Conservation (phyloP, 2,329 filamentous ascomycete species). For the Fusarium sp. region DNA sequence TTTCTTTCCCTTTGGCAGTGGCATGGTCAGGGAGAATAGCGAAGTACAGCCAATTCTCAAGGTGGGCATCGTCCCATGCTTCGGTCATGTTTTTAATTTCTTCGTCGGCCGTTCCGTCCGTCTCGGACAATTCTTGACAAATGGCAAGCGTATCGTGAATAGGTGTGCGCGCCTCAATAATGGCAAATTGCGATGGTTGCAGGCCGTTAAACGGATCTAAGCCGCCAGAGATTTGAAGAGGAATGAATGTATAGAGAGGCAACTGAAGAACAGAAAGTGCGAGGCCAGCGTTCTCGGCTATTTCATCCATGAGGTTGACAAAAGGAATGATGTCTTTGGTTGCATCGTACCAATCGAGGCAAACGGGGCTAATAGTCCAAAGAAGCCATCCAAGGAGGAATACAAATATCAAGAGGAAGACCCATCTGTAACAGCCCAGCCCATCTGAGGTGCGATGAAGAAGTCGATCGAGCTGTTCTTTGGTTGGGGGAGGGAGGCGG, state of each 20-base stretch:
- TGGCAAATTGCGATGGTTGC: not conserved
- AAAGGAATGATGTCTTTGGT: not conserved
- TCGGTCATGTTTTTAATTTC: no score
- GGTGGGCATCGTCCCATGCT: no score
- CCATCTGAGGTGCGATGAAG: not conserved
- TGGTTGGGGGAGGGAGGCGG: not conserved
- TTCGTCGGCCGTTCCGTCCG: no score
- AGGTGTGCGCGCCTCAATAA: accelerated
- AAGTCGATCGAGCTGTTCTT: not conserved
- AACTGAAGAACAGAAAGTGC: not conserved
- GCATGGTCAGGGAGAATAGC: no score
- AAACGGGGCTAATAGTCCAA: accelerated
- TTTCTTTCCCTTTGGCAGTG: not conserved
- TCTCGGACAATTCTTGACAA: not conserved
- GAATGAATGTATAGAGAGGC: not conserved
- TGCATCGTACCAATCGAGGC: not conserved
- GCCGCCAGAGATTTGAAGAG: not conserved
- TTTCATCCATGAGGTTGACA: not conserved
- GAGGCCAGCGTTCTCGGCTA: not conserved
- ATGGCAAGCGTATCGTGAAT: not conserved
- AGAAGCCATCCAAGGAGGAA: not conserved
- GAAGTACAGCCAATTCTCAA: no score
- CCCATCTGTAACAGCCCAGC: not conserved
- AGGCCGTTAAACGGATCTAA: not conserved
- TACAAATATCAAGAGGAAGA: not conserved